Percentiles rank a stretch among this genome's conserved stretches.
phyloP scores from a whole-genome alignment of 352 stramenopile genomes.

The Lagenidium sp. region DNA sequence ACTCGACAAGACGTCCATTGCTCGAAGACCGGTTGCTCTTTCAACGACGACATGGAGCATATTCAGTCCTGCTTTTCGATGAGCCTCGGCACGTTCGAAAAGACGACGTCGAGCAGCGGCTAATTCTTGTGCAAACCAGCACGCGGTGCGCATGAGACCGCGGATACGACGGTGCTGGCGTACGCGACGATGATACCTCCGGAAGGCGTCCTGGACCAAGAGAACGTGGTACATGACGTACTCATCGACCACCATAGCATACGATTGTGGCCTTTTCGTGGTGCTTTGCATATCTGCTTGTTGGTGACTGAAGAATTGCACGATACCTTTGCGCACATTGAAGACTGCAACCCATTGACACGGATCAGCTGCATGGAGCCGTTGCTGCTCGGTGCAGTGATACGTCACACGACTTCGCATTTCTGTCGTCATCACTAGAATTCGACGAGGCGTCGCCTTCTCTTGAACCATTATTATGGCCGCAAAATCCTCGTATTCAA shows the following conservation, averaged over 20 bases:
- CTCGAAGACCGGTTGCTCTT: constrained; percentile 29
- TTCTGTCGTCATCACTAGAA: constrained; percentile 17
- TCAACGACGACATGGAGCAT: constrained; percentile 53
- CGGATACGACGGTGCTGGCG: constrained; percentile 14
- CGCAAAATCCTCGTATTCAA: constrained; percentile 48
- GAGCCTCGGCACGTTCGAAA: constrained; percentile 11
- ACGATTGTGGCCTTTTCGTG: constrained; percentile 19
- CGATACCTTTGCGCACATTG: constrained; percentile 35
- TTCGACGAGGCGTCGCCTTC: no score
- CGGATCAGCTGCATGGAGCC: constrained; percentile 19
- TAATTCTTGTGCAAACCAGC: constrained; percentile 18
- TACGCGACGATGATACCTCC: constrained; percentile 16
- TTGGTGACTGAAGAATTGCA: constrained; percentile 66
- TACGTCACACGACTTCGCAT: constrained; percentile 24
- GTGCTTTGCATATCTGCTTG: no score
- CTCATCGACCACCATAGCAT: constrained; percentile 44
- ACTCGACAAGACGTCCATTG: constrained; percentile 44
- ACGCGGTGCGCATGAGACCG: constrained; percentile 22
- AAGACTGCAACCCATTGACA: constrained; percentile 49
- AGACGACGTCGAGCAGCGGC: constrained; percentile 16
- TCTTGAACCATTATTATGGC: background rate
- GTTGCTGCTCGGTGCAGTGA: constrained; percentile 11
- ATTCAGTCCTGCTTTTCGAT: constrained; percentile 31
- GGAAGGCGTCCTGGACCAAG: constrained; percentile 57
- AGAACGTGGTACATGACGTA: constrained; percentile 56